Conservation (phyloP, 805 yeast genomes). For the Metschnikowia koreensis region DNA sequence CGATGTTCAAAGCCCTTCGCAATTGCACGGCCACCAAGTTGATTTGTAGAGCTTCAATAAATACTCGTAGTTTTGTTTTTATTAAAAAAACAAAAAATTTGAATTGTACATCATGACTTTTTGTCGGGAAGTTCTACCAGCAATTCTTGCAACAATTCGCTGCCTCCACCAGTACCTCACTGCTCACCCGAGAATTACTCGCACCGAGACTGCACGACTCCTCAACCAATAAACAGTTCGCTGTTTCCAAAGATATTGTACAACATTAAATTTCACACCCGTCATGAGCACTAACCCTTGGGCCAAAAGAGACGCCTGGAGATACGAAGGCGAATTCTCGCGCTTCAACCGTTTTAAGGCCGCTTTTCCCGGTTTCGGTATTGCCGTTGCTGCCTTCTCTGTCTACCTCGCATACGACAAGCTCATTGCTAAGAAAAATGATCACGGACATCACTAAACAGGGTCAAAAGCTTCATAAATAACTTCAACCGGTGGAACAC, state of each 20-base stretch:
- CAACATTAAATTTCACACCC: background rate
- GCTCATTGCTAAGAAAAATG: slow-evolving; percentile 38
- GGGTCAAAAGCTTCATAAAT: background rate
- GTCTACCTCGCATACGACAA: slow-evolving; percentile 63
- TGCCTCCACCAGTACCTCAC: slow-evolving; percentile 1
- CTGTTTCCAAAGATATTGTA: slow-evolving; percentile 5
- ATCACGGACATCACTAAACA: slow-evolving; percentile 23
- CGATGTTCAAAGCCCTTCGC: too few species aligned
- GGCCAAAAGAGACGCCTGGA: slow-evolving; percentile 79
- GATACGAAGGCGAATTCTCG: slow-evolving; percentile 79
- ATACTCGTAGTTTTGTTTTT: too few species aligned
- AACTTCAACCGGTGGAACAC: too few species aligned
- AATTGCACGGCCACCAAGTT: too few species aligned
- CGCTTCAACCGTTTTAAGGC: slow-evolving; percentile 66
- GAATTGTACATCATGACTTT: too few species aligned
- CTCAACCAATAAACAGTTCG: slow-evolving; percentile 19
- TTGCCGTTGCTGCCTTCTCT: slow-evolving; percentile 74
- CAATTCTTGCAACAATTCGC: background rate
- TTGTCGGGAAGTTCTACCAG: too few species aligned
- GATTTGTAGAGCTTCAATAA: too few species aligned
- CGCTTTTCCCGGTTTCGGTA: slow-evolving; percentile 77
- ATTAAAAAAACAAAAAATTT: too few species aligned
- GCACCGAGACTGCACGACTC: slow-evolving; percentile 14
- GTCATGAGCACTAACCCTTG: slow-evolving; percentile 27
- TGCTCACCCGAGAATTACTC: background rate